Percentiles rank a stretch among this genome's conserved stretches.
phyloP scores from a whole-genome alignment of 83 land plant genomes.

The Picea mariana region DNA sequence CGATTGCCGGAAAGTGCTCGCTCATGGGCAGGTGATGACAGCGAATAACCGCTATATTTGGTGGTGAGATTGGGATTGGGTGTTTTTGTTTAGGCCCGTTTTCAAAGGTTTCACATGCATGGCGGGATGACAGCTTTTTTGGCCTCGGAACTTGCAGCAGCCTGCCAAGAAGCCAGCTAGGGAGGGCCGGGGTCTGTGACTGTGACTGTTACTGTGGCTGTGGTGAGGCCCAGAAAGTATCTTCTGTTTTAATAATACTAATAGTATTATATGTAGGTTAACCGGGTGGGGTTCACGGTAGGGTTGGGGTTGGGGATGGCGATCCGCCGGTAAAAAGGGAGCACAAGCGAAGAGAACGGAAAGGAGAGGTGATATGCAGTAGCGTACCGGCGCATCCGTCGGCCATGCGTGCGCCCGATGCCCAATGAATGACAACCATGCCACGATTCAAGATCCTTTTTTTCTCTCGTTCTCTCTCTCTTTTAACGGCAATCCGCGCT shows the following conservation, averaged over 20 bases:
- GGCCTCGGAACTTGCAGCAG: background rate
- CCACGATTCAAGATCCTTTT: background rate
- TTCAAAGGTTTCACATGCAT: background rate
- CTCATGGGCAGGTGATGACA: background rate
- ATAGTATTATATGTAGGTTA: background rate
- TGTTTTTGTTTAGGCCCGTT: background rate
- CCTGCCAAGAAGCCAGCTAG: background rate
- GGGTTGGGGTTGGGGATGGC: background rate
- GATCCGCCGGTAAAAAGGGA: background rate
- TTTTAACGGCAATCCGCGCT: background rate
- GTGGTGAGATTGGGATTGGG: background rate
- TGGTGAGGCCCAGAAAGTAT: background rate
- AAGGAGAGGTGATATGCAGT: background rate
- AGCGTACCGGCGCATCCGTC: background rate
- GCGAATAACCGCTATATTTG: background rate
- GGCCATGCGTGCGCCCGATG: background rate
- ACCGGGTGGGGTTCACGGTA: background rate
- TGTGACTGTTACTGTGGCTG: too few relatives aligned
- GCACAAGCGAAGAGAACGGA: background rate
- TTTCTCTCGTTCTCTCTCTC: background rate
- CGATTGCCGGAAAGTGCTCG: conserved; percentile 1
- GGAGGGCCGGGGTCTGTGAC: too few relatives aligned
- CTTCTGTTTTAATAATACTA: background rate
- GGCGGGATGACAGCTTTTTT: background rate
- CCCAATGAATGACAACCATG: conserved; percentile 5